Conservation (phyloP, 352 stramenopile genomes). For the Phytophthora boehmeriae region DNA sequence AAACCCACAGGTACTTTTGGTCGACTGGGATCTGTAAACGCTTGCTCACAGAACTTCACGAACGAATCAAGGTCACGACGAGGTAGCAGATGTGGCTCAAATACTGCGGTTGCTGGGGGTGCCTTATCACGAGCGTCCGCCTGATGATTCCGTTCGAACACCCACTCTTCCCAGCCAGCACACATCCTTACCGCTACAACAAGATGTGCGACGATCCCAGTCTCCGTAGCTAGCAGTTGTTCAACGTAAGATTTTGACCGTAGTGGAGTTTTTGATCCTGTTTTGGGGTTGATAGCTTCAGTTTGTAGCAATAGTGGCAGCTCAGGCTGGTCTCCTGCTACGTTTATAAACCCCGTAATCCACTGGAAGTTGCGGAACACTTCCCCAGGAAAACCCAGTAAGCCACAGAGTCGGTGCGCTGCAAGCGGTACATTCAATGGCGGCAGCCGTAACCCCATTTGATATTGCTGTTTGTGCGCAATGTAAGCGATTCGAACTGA, state of each 20-base stretch:
- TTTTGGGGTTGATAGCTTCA: neutral
- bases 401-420: conserved; percentile 54
- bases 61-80: conserved; percentile 59
- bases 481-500: conserved; percentile 51
- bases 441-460: conserved; percentile 73
- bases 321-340: conserved; percentile 43
- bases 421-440: conserved; percentile 72
- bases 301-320: conserved; percentile 39
- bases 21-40: conserved; percentile 45
- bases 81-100: conserved; percentile 29
- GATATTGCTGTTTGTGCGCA: conserved; percentile 67
- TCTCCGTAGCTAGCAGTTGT: conserved; percentile 46
- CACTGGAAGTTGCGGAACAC: conserved; percentile 78
- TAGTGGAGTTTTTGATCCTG: neutral
- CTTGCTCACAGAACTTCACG: conserved; percentile 52
- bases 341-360: conserved; percentile 62
- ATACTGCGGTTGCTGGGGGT: conserved; percentile 19
- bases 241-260: conserved; percentile 11
- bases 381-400: conserved; percentile 59
- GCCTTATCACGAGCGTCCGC: conserved; percentile 20
- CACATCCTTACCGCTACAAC: conserved; percentile 72
- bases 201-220: conserved; percentile 69
- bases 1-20: conserved; percentile 46
- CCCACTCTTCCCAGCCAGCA: conserved; percentile 82
- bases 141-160: conserved; percentile 53